phyloP scores from a whole-genome alignment of 495 filamentous ascomycete genomes.

The Penicillium bialowiezense region DNA sequence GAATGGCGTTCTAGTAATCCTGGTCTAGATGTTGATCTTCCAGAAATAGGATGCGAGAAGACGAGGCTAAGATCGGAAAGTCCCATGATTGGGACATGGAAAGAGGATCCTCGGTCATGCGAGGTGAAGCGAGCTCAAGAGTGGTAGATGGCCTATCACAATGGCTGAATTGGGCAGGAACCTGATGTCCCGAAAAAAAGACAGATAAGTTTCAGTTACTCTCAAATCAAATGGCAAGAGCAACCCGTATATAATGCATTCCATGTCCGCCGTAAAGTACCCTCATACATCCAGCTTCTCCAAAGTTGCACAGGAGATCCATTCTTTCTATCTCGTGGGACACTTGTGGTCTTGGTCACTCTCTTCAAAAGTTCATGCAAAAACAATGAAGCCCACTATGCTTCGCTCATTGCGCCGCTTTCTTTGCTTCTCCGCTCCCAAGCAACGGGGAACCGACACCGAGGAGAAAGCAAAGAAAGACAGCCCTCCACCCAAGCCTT shows the following conservation, averaged over 20 bases:
- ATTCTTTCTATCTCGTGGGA: neutral
- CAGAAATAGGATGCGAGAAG: neutral
- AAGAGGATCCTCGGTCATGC: too few relatives aligned
- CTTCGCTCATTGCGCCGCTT: slow-evolving; percentile 14
- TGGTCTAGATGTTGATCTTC: neutral
- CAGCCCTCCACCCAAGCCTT: too few relatives aligned
- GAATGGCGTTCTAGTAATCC: neutral
- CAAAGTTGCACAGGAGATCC: neutral
- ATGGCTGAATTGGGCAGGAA: neutral
- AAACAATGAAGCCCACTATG: slow-evolving; percentile 5
- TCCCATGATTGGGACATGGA: neutral
- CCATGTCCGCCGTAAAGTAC: neutral
- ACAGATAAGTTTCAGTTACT: neutral
- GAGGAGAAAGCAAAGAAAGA: neutral
- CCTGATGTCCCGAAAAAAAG: neutral
- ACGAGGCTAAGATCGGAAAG: neutral
- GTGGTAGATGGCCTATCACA: neutral
- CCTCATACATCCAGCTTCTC: neutral
- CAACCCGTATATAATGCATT: neutral
- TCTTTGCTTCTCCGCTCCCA: slow-evolving; percentile 16
- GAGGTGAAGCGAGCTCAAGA: too few relatives aligned
- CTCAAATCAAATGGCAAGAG: neutral
- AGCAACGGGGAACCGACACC: neutral
- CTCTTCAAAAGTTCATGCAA: neutral
- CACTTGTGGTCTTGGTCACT: neutral